phyloP scores from a whole-genome alignment of 768 basidiomycete genomes.

The Mycena haematopus region DNA sequence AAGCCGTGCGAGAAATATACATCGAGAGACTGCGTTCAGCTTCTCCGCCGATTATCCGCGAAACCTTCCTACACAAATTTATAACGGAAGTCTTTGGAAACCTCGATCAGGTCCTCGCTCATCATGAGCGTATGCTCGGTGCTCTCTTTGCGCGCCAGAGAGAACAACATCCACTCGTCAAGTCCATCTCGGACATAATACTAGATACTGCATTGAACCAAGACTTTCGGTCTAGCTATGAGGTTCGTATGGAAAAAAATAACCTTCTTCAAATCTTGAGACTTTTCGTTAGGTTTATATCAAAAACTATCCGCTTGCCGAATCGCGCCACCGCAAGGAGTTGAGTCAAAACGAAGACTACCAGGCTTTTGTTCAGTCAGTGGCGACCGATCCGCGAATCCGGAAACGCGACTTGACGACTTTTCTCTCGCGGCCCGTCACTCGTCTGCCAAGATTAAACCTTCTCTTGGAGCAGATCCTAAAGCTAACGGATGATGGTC shows the following conservation, averaged over 20 bases:
- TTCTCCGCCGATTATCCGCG: slow-evolving; percentile 69
- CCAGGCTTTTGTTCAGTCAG: slow-evolving; percentile 66
- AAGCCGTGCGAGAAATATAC: slow-evolving; percentile 76
- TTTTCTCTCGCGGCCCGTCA: slow-evolving; percentile 86
- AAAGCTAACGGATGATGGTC: slow-evolving; percentile 71
- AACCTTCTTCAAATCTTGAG: no score
- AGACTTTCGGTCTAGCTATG: slow-evolving; percentile 71
- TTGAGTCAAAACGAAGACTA: slow-evolving; percentile 73
- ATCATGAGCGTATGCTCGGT: slow-evolving; percentile 73
- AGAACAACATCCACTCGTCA: slow-evolving; percentile 85
- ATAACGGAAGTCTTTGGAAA: slow-evolving; percentile 87
- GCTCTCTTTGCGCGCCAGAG: slow-evolving; percentile 81
- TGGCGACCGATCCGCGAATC: slow-evolving; percentile 67
- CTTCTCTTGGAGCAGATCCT: slow-evolving; percentile 75
- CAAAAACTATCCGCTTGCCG: slow-evolving; percentile 87
- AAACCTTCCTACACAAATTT: slow-evolving; percentile 64
- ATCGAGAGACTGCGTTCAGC: slow-evolving; percentile 67
- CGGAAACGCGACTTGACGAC: slow-evolving; percentile 81
- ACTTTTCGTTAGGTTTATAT: slow-evolving; percentile 58
- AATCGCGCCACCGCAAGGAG: slow-evolving; percentile 81
- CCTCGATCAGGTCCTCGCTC: slow-evolving; percentile 65
- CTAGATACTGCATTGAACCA: slow-evolving; percentile 62
- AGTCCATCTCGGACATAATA: slow-evolving; percentile 85
- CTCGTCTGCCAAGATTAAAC: slow-evolving; percentile 82
- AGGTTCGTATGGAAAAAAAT: slow-evolving; percentile 38